phyloP scores from a whole-genome alignment of 306 rosid genomes.

The Ochetophila trinervis region DNA sequence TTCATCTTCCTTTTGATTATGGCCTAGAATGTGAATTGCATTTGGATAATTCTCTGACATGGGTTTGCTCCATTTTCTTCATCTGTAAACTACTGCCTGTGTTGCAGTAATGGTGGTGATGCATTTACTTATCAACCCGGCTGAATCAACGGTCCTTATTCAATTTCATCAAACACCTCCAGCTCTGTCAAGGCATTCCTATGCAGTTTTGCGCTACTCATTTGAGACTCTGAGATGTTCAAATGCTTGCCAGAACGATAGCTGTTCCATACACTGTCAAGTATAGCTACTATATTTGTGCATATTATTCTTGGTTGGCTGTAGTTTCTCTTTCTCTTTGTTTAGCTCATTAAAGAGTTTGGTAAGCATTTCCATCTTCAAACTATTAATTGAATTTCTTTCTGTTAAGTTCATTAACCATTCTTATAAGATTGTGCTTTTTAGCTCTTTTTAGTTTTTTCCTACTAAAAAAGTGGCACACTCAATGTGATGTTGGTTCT shows the following conservation, averaged over 20 bases:
- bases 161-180: slow-evolving; percentile 45
- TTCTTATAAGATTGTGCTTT: too few species aligned
- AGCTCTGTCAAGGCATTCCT: slow-evolving; percentile 37
- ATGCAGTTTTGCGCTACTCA: slow-evolving; percentile 46
- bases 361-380: neutral
- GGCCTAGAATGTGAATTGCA: slow-evolving; percentile 29
- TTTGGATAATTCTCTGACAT: slow-evolving; percentile 20
- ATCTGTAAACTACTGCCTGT: slow-evolving; percentile 8
- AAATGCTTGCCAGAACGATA: slow-evolving; percentile 42
- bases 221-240: slow-evolving; percentile 40
- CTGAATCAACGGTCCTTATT: slow-evolving; percentile 42
- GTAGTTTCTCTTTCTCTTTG: neutral
- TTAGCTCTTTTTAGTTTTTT: too few species aligned
- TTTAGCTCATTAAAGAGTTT: neutral
- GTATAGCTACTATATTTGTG: slow-evolving; percentile 15
- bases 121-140: slow-evolving; percentile 17
- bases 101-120: slow-evolving; percentile 22
- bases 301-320: neutral
- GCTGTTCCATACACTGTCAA: slow-evolving; percentile 49
- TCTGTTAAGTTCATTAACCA: too few species aligned
- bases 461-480: too few species aligned
- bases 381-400: too few species aligned
- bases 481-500: too few species aligned
- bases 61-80: slow-evolving; percentile 29
- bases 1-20: slow-evolving; percentile 14